These are phyloP conservation scores for Teratosphaeria epicoccoides DNA, from an alignment of 2,329 filamentous ascomycete species.

Conservation along the genomic window DNA sequence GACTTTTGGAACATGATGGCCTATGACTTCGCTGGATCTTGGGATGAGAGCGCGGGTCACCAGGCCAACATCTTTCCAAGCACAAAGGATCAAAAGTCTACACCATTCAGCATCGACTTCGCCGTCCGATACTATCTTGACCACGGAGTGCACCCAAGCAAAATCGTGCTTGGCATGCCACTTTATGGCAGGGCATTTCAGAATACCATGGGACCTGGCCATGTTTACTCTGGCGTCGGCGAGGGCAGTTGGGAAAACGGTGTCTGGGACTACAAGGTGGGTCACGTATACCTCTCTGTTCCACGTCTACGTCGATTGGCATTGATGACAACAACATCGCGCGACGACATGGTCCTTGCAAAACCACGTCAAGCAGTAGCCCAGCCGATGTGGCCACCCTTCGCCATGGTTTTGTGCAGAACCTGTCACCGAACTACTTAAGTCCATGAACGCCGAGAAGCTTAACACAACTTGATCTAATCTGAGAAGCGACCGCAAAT, in stretches of 20 bases:
- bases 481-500: constrained; percentile 18
- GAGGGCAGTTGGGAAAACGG: constrained; percentile 76
- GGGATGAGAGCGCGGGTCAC: constrained; percentile 64
- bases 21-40: constrained; percentile 59
- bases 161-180: constrained; percentile 85
- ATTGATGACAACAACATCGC: constrained; percentile 4
- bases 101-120: constrained; percentile 65
- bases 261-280: constrained; percentile 72
- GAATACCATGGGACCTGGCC: constrained; percentile 64
- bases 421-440: neutral
- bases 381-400: neutral
- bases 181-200: constrained; percentile 81
- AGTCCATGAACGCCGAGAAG: constrained; percentile 16
- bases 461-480: constrained; percentile 29
- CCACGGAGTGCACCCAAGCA: constrained; percentile 50
- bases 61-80: constrained; percentile 67
- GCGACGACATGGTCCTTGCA: neutral
- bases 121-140: constrained; percentile 62
- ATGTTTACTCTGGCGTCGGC: constrained; percentile 59
- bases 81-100: constrained; percentile 46
- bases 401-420: neutral
- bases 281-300: constrained; percentile 2
- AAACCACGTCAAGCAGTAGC: neutral
- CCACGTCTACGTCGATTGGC: neutral
- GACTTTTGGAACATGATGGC: constrained; percentile 44